Percentiles rank a stretch among this genome's conserved stretches.
Evolutionary conservation across 148 eudicot genomes (phyloP).

Genomic region (Polygonum aviculare): DNA sequence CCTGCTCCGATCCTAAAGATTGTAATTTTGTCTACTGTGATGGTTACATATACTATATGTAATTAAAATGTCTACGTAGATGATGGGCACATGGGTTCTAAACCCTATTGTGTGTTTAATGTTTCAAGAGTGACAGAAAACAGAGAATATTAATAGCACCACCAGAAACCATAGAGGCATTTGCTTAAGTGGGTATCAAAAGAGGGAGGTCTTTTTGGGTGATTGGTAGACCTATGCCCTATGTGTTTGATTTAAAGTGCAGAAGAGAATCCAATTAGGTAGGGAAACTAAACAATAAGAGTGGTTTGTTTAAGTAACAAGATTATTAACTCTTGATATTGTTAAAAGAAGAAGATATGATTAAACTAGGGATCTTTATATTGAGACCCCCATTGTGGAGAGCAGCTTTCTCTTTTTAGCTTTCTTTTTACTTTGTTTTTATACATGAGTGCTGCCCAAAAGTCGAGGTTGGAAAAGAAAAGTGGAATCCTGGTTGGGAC

Average conservation of each 20-base stretch:
- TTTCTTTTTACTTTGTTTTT: conserved; percentile 19
- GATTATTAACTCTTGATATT: not conserved
- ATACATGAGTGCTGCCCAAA: conserved; percentile 50
- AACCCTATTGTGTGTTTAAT: conserved; percentile 4
- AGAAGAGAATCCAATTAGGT: conserved; percentile 5
- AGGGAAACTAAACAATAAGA: not conserved
- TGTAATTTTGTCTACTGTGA: too few relatives aligned
- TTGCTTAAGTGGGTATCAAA: conserved; percentile 14
- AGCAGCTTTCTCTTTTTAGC: conserved; percentile 36
- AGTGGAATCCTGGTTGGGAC: conserved; percentile 46
- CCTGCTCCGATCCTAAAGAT: not conserved
- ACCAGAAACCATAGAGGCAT: conserved; percentile 12
- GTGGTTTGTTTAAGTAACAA: not conserved
- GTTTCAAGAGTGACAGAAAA: conserved; percentile 20
- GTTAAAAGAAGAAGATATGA: conserved; percentile 19
- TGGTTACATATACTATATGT: too few relatives aligned
- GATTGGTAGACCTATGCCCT: conserved; percentile 1
- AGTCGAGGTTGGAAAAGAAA: conserved; percentile 32
- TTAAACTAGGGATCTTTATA: conserved; percentile 42
- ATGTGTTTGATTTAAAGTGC: conserved; percentile 9
- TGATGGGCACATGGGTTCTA: not conserved
- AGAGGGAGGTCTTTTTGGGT: conserved; percentile 9
- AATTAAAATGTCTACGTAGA: not conserved
- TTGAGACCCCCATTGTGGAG: conserved; percentile 49
- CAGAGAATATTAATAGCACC: conserved; percentile 17